These are phyloP conservation scores for Sarocladium oryzae DNA, from an alignment of 2,329 filamentous ascomycete species.

Conservation along the genomic window DNA sequence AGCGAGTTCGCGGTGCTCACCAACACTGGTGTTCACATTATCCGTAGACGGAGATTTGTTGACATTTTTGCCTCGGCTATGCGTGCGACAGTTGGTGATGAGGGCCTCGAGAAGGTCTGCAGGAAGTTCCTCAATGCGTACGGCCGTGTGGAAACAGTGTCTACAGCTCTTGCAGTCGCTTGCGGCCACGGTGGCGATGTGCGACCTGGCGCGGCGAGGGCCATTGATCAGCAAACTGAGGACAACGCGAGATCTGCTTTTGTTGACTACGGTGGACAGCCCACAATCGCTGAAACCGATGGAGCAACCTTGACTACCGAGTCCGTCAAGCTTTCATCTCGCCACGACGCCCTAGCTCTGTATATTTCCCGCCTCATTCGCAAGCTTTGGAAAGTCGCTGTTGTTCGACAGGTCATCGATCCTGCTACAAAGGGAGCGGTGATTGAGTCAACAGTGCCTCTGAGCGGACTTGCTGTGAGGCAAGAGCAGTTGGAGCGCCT, in stretches of 20 bases:
- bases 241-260: slow-evolving; percentile 82
- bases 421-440: slow-evolving; percentile 50
- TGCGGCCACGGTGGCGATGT: slow-evolving; percentile 85
- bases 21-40: slow-evolving; percentile 80
- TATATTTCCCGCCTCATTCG: slow-evolving; percentile 86
- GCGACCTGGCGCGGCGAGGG: slow-evolving; percentile 63
- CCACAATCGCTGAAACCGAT: slow-evolving; percentile 70
- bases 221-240: slow-evolving; percentile 77
- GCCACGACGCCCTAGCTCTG: slow-evolving; percentile 80
- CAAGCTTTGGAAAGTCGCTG: slow-evolving; percentile 76
- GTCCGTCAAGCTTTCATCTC: slow-evolving; percentile 77
- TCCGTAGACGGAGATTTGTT: slow-evolving; percentile 76
- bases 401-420: slow-evolving; percentile 51
- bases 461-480: slow-evolving; percentile 64
- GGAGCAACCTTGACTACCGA: slow-evolving; percentile 71
- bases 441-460: slow-evolving; percentile 60
- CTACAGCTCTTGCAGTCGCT: slow-evolving; percentile 86
- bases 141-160: slow-evolving; percentile 80
- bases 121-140: slow-evolving; percentile 81
- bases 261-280: slow-evolving; percentile 86
- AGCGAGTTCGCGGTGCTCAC: slow-evolving; percentile 88
- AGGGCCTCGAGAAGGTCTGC: slow-evolving; percentile 75
- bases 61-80: slow-evolving; percentile 87
- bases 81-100: slow-evolving; percentile 64
- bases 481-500: slow-evolving; percentile 77